Conservation (phyloP, 116 monocot species). For the Phalaenopsis hybrid region DNA sequence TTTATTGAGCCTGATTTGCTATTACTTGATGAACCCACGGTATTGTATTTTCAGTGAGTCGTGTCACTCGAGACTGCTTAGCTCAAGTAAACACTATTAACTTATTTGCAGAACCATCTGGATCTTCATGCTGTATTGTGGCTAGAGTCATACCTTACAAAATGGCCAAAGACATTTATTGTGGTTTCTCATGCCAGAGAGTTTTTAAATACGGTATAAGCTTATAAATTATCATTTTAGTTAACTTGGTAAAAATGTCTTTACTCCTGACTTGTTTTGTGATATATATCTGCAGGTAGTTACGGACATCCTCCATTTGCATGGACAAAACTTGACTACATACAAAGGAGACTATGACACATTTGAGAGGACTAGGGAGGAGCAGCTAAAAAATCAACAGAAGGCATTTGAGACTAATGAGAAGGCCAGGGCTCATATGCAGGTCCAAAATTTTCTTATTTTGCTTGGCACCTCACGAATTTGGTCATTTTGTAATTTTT, state of each 20-base stretch:
- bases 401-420: constrained; percentile 91
- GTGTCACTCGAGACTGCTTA: background rate
- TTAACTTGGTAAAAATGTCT: background rate
- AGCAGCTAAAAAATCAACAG: constrained; percentile 83
- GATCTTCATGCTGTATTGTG: constrained; percentile 99
- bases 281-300: constrained; percentile 54
- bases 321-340: constrained; percentile 57
- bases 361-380: constrained; percentile 84
- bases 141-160: constrained; percentile 80
- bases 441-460: constrained; percentile 32
- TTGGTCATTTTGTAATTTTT: background rate
- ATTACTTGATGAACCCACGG: constrained; percentile 98
- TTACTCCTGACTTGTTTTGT: background rate
- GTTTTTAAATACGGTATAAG: constrained; percentile 84
- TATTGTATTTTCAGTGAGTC: constrained; percentile 18
- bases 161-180: constrained; percentile 99
- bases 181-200: constrained; percentile 99
- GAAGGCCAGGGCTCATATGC: constrained; percentile 90
- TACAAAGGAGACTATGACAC: constrained; percentile 99
- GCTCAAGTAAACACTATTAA: background rate
- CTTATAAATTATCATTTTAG: background rate
- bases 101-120: constrained; percentile 84
- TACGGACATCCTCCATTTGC: constrained; percentile 89
- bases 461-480: background rate
- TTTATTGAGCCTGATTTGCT: constrained; percentile 97